Conservation (phyloP, 768 basidiomycete species). For the Podaxis rugospora region DNA sequence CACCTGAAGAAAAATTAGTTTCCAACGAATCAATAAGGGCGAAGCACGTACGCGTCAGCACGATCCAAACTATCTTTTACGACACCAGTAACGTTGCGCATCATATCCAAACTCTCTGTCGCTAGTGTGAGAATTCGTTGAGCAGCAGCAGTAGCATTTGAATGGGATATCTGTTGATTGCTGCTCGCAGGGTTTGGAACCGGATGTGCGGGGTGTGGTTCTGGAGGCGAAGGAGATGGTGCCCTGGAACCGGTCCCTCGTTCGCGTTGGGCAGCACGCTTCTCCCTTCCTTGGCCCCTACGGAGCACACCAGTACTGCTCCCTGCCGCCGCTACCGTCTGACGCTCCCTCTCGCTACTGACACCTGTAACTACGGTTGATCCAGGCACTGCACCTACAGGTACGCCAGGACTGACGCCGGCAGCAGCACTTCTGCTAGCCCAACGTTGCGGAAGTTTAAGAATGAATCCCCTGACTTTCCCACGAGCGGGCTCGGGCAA, state of each 20-base stretch:
- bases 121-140: constrained; percentile 80
- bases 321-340: constrained; percentile 31
- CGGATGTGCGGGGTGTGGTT: not conserved
- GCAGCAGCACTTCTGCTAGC: constrained; percentile 38
- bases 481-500: constrained; percentile 80
- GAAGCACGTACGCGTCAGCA: constrained; percentile 68
- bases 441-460: constrained; percentile 82
- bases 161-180: constrained; percentile 29
- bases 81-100: constrained; percentile 82
- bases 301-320: constrained; percentile 26
- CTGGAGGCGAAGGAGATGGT: not conserved
- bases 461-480: constrained; percentile 71
- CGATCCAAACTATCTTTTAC: constrained; percentile 84
- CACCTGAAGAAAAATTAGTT: constrained; percentile 43
- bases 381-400: not conserved
- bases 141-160: constrained; percentile 68
- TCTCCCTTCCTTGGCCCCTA: constrained; percentile 21
- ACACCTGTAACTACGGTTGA: not conserved
- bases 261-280: constrained; percentile 32
- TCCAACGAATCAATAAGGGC: constrained; percentile 8
- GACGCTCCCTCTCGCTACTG: constrained; percentile 20
- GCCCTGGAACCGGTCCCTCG: constrained; percentile 28
- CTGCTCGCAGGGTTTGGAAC: not conserved
- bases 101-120: constrained; percentile 91
- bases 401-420: constrained; percentile 6